A percentile compares a stretch with the other conserved stretches of the same genome.
These are phyloP conservation scores for Saturnispora bothae DNA, from an alignment of 805 yeast genomes.

Conservation along the genomic window DNA sequence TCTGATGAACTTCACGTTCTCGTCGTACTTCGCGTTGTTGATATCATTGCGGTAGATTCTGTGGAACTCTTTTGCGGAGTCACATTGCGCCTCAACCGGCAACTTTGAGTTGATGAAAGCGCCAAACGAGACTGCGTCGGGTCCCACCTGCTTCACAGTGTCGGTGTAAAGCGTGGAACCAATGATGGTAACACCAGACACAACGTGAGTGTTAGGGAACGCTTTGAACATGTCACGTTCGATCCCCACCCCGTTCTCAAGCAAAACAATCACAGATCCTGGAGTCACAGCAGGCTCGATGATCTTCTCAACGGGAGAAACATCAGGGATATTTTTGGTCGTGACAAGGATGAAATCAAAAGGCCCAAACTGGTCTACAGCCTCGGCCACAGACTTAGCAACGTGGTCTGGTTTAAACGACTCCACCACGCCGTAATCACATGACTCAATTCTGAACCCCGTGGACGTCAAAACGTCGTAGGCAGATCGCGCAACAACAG, in stretches of 20 bases:
- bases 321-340: slow-evolving; percentile 59
- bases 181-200: slow-evolving; percentile 33
- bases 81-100: slow-evolving; percentile 19
- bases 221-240: slow-evolving; percentile 25
- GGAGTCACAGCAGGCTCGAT: slow-evolving; percentile 20
- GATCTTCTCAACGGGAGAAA: slow-evolving; percentile 35
- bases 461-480: slow-evolving; percentile 38
- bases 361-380: slow-evolving; percentile 29
- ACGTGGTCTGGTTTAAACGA: slow-evolving; percentile 44
- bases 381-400: slow-evolving; percentile 35
- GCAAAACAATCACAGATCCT: slow-evolving; percentile 27
- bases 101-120: slow-evolving; percentile 27
- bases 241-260: slow-evolving; percentile 33
- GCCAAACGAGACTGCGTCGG: slow-evolving; percentile 27
- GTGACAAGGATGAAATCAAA: slow-evolving; percentile 51
- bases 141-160: slow-evolving; percentile 26
- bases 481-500: slow-evolving; percentile 57
- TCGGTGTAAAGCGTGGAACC: slow-evolving; percentile 25
- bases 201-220: slow-evolving; percentile 27
- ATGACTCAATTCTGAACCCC: slow-evolving; percentile 53
- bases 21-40: slow-evolving; percentile 25
- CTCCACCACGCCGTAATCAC: slow-evolving; percentile 47
- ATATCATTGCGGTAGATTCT: slow-evolving; percentile 26
- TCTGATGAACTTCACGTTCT: slow-evolving; percentile 30
- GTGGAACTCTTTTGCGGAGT: slow-evolving; percentile 25